Conservation (phyloP, 257 asterid species). For the Ophiorrhiza pumila region DNA sequence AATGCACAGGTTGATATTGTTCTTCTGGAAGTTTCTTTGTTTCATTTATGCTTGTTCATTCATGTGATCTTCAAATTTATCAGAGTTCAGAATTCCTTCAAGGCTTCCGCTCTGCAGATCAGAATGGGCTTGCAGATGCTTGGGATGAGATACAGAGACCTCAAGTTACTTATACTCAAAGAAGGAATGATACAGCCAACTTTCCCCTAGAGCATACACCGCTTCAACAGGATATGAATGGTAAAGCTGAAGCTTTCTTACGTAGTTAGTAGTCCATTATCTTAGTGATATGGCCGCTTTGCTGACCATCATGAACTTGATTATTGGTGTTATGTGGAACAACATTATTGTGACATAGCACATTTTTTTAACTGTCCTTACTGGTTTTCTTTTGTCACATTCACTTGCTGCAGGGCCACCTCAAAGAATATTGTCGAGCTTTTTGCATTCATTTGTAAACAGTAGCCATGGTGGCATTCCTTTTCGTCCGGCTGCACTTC, state of each 20-base stretch:
- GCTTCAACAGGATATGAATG: conserved; percentile 61
- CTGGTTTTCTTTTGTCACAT: neutral
- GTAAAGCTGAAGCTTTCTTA: conserved; percentile 37
- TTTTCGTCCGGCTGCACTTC: conserved; percentile 80
- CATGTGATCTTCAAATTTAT: conserved; percentile 8
- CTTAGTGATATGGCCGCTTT: neutral
- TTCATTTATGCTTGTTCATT: conserved; percentile 14
- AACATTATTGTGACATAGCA: neutral
- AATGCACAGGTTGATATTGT: conserved; percentile 62
- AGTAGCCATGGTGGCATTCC: conserved; percentile 73
- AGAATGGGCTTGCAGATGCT: conserved; percentile 69
- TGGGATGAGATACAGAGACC: conserved; percentile 92
- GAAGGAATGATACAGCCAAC: conserved; percentile 46
- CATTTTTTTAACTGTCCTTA: neutral
- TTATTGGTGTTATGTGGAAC: neutral
- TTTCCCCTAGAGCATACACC: conserved; percentile 53
- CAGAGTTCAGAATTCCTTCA: conserved; percentile 87
- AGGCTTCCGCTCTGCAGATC: conserved; percentile 78
- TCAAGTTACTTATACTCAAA: conserved; percentile 50
- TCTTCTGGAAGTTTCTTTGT: conserved; percentile 3
- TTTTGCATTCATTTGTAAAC: conserved; percentile 91
- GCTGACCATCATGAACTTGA: neutral
- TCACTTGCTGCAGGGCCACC: conserved; percentile 77
- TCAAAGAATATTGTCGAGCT: conserved; percentile 85
- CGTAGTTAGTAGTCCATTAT: neutral